Evolutionary conservation across 2,329 filamentous ascomycete species (phyloP), one percentile per base, ranked within the genome.

Genomic region (Fusarium metavorans): DNA sequence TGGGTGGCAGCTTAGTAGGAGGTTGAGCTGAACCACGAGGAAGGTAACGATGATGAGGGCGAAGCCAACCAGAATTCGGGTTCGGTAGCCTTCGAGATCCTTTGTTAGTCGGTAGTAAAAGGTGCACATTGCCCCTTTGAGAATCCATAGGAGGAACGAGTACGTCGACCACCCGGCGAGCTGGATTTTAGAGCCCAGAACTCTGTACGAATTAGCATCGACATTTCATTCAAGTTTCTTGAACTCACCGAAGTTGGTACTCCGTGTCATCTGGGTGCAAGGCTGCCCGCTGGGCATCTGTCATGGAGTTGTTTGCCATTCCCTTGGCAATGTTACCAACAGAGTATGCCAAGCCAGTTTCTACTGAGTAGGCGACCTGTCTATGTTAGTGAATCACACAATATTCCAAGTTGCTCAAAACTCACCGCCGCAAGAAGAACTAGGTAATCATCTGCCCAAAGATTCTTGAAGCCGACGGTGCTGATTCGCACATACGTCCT

Each of bases 381-480:
- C 0, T 2, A 3, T 25, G n/a, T 66, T 18, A 70, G 63, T 23
- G 14, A 9, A 5, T 10, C 23, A 10, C 18, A 32, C 3, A 5
- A 27, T 5, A 27, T 23, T 18, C 4, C 7, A 4, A 16, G 3
- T 18, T 18, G 11, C 2, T 4, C 9, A 18, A 30, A 30, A 70
- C 80, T 62, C 58, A 91, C 88, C 69, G 85, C 84, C 6, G 87
- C 89, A 20, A 90, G n/a, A 52, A 87, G 80, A 81, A 91, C 89
- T 34, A 92, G 77, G 74, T 89, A 91, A 70, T 92, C 91, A 78
- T 92, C 90, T 1, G 85, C 82, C 72, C 86, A 84, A 65, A 92
- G 85, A n/a, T 84, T 83, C 65, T 80, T 82, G 41, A 86, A 81
- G 16, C 90, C 89, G 2, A 87, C 85, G 13, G 83, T 80, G 35